Conservation (phyloP, 208 protist species). For the Trypanosoma cruzi region DNA sequence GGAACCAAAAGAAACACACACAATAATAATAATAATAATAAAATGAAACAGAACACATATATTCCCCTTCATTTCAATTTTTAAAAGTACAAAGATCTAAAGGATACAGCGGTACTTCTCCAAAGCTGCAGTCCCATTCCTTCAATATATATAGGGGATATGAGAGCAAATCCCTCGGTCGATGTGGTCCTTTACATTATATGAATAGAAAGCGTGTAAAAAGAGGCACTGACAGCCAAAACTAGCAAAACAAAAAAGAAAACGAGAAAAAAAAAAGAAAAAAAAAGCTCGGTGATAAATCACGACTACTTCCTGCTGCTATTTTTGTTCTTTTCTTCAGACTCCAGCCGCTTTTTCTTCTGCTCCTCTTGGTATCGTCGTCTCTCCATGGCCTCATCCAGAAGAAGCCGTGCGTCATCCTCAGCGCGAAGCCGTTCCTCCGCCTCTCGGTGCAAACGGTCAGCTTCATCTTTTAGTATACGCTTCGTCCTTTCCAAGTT, state of each 20-base stretch:
- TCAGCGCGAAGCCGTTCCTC: constrained; percentile 69
- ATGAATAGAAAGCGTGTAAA: neutral
- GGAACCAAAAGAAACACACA: neutral
- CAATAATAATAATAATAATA: constrained; percentile 21
- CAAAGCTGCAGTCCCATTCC: neutral
- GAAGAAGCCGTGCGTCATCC: constrained; percentile 70
- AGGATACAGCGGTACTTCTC: neutral
- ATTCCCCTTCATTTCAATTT: constrained; percentile 11
- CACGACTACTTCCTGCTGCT: constrained; percentile 24
- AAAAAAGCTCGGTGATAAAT: neutral
- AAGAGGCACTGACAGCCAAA: neutral
- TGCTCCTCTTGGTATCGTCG: constrained; percentile 74
- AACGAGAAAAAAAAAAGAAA: constrained; percentile 2
- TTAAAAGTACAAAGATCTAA: neutral
- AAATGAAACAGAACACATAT: constrained; percentile 10
- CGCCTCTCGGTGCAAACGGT: constrained; percentile 62
- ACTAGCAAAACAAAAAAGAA: constrained; percentile 7
- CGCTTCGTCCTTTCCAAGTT: constrained; percentile 31
- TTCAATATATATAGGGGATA: neutral
- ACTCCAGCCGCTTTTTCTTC: constrained; percentile 58
- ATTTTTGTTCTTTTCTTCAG: constrained; percentile 56
- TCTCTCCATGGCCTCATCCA: constrained; percentile 72
- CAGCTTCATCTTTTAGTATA: constrained; percentile 55
- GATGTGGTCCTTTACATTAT: constrained; percentile 10
- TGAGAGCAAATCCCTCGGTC: neutral